Conservation (phyloP, 1,139 yeast genomes). For the Saccharomyces hybrid region DNA sequence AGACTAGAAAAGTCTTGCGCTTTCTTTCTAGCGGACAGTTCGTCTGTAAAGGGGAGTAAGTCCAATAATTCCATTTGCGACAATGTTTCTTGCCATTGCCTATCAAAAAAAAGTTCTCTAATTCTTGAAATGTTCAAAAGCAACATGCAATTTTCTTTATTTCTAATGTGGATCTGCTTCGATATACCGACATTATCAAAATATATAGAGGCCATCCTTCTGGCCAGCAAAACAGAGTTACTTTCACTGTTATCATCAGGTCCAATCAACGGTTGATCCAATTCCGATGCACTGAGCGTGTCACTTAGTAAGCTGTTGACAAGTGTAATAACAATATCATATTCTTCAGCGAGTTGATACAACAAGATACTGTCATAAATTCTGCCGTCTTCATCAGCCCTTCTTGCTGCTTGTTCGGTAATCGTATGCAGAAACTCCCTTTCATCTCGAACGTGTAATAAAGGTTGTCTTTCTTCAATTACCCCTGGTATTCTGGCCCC, state of each 20-base stretch:
- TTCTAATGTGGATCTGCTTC: constrained; percentile 41
- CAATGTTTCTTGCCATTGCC: constrained; percentile 58
- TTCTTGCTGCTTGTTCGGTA: constrained; percentile 75
- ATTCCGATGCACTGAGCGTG: constrained; percentile 61
- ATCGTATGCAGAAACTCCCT: constrained; percentile 54
- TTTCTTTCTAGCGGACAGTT: constrained; percentile 43
- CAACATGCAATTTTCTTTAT: constrained; percentile 55
- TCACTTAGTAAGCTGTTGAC: constrained; percentile 78
- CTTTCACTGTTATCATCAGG: constrained; percentile 34
- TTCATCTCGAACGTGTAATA: constrained; percentile 52
- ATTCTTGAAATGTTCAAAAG: constrained; percentile 62
- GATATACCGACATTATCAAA: constrained; percentile 39
- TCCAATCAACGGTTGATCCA: constrained; percentile 49
- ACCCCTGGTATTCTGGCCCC: constrained; percentile 81
- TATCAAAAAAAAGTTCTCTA: constrained; percentile 49
- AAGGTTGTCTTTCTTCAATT: constrained; percentile 67
- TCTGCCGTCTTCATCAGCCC: constrained; percentile 90
- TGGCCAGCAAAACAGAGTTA: constrained; percentile 45
- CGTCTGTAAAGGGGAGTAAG: constrained; percentile 49
- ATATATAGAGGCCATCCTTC: constrained; percentile 48
- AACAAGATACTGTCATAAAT: constrained; percentile 76
- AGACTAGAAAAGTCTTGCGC: constrained; percentile 54
- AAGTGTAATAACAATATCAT: constrained; percentile 71
- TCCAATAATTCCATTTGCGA: constrained; percentile 51
- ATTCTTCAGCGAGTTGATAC: constrained; percentile 84